Evolutionary conservation across 805 yeast genomes (phyloP), one percentile per base, ranked within the genome.

Genomic region (Candida schatavii): DNA sequence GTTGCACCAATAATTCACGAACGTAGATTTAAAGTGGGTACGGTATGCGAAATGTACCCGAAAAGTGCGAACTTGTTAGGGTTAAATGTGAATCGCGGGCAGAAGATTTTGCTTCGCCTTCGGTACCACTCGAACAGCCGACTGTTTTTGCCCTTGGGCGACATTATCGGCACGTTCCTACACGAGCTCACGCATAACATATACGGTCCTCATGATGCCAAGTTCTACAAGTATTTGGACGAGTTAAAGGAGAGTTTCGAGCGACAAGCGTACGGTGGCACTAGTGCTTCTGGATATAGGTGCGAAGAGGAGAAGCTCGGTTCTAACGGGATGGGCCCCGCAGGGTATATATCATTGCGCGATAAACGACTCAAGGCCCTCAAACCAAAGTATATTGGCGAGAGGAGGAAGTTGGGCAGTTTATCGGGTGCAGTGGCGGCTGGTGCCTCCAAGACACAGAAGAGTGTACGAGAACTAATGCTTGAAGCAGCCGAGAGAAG

Each of bases 161-260:
- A 80, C 39, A 63, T 90, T 2, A 56, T 90, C 20, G 96, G 89
- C 1, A 88, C 96, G 0, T 77, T 89, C 80, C 66, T 91, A 4
- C 98, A 91, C 61, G 98, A 91, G 58, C 68, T 91, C 32, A 77
- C 88, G 2, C 98, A 91, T 58, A 90, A 88, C 57, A 57, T 71
- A 17, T 67, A 68, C 53, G 96, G 97, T 0, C 85, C 95, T 0
- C 98, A 91, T 56, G 84, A 91, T 64, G 75, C 65, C 2, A 64
- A 63, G 44, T 91, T 91, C 56, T 87, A 87, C 56, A 65, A 66
- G 39, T 72, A 74, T 39, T 59, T 88, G 48, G 91, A 85, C 41
- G 79, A 76, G 45, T 66, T 85, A 31, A 77, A 75, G 43, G 66
- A 65, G 4, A 64, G 84, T 52, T 80, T 64, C 51, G 70, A 69